phyloP scores from a whole-genome alignment of 305 asterid genomes.

The Withania somnifera region DNA sequence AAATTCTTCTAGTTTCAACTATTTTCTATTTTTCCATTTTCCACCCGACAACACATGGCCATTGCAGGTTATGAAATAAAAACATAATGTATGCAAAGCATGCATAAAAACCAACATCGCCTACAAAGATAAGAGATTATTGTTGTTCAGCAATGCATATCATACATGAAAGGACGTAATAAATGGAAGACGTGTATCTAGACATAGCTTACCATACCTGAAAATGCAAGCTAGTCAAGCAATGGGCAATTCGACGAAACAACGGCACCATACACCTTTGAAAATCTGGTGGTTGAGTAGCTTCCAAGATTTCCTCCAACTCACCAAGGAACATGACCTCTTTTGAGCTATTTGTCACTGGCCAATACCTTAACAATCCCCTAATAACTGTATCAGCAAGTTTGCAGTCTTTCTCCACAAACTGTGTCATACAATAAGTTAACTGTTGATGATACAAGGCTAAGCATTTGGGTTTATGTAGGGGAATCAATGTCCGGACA shows the following conservation, averaged over 20 bases:
- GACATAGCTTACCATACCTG: slow-evolving; percentile 38
- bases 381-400: slow-evolving; percentile 66
- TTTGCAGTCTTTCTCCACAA: slow-evolving; percentile 75
- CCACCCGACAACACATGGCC: background rate
- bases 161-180: background rate
- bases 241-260: slow-evolving; percentile 56
- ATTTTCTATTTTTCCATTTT: background rate
- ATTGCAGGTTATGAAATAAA: background rate
- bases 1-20: background rate
- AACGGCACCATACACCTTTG: slow-evolving; percentile 74
- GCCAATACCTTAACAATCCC: slow-evolving; percentile 76
- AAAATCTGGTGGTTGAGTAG: slow-evolving; percentile 60
- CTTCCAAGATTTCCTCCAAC: slow-evolving; percentile 80
- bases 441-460: slow-evolving; percentile 82
- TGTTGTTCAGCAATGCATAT: background rate
- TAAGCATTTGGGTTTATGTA: slow-evolving; percentile 73
- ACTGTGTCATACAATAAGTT: slow-evolving; percentile 61
- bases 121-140: background rate
- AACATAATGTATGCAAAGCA: background rate
- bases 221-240: slow-evolving; percentile 71
- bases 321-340: slow-evolving; percentile 77
- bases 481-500: slow-evolving; percentile 56
- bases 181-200: background rate
- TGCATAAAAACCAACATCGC: background rate
- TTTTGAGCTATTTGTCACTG: slow-evolving; percentile 69